Evolutionary conservation across 805 yeast genomes (phyloP).

Genomic region (Zygosaccharomyces pseudorouxii): DNA sequence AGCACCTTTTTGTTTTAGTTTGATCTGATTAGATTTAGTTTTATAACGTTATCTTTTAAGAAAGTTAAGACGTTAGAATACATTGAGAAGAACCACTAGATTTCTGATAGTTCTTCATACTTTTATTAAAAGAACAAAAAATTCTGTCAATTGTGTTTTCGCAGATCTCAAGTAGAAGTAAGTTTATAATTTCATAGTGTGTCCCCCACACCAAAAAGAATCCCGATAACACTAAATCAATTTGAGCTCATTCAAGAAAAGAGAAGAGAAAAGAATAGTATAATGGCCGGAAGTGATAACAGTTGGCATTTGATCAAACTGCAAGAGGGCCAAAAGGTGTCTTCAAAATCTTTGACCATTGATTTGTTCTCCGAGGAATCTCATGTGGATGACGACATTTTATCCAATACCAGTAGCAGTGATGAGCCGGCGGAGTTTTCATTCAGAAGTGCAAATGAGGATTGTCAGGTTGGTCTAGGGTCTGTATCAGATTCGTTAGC

Average conservation of each 20-base stretch:
- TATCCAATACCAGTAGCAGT: slow-evolving; percentile 24
- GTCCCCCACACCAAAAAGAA: not conserved
- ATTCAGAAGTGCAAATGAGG: slow-evolving; percentile 4
- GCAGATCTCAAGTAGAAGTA: slow-evolving; percentile 2
- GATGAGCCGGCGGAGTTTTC: slow-evolving; percentile 15
- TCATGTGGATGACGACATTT: slow-evolving; percentile 20
- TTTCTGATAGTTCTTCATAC: slow-evolving; percentile 1
- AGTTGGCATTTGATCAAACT: slow-evolving; percentile 15
- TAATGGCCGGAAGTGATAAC: slow-evolving; percentile 11
- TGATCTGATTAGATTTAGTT: not conserved
- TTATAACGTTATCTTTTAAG: not conserved
- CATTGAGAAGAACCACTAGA: not conserved
- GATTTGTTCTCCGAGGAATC: slow-evolving; percentile 13
- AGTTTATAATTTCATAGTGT: slow-evolving; percentile 6
- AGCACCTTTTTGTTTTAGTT: not conserved
- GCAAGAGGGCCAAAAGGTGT: slow-evolving; percentile 8
- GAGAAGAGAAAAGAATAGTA: not conserved
- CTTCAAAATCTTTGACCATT: slow-evolving; percentile 6
- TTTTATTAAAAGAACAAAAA: not conserved
- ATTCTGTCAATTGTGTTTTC: not conserved
- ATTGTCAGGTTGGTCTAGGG: not conserved
- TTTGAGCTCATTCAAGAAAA: not conserved
- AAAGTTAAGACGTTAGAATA: not conserved
- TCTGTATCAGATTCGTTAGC: slow-evolving; percentile 13
- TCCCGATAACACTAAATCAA: not conserved